Evolutionary conservation across 495 filamentous ascomycete genomes (phyloP), one percentile per base, ranked within the genome.

Genomic region (Emericellopsis terricola): DNA sequence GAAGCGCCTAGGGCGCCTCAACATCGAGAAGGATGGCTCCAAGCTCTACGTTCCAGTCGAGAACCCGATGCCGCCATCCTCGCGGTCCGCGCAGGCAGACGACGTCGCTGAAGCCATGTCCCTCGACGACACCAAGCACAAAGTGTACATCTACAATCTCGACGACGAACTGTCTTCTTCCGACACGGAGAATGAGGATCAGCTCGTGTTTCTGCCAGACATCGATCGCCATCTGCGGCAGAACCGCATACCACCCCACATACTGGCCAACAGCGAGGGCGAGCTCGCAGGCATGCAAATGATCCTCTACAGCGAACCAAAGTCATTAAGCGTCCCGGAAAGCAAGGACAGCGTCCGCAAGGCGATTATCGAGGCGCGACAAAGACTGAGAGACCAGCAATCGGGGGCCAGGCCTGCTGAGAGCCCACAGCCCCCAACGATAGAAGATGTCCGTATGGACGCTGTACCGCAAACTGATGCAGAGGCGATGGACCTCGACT

Each of bases 111-210:
- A 86, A 42, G 41, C 52, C 23, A 92, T 97, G 89, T 66, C 81
- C 33, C 55, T 96, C 34, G 89, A 97, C 57, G 76, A 94, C 51
- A 77, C 85, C 13, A 76, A 77, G 41, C 60, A 87, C 53, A 82
- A 75, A 37, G 69, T 93, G 34, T 97, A 85, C 61, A 84, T 97
- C 48, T 69, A 86, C 60, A 71, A 89, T 49, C 60, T 97, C 16
- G 89, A 92, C 42, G 79, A 70, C 34, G 87, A 97, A 57, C 67
- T 94, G 27, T 73, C 72, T 0, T 77, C 80, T 6, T 19, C 24
- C 33, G 47, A 59, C 35, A 57, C 55, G 20, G 36, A 52, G 37
- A 62, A 72, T 24, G 59, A 62, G 33, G 57, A 57, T 35, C 64
- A 57, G 33, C 56, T 91, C 9, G 57, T 84, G 36, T 83, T 94